Percentiles rank a stretch among this genome's conserved stretches.
These are phyloP conservation scores for Agrocybe praecox DNA, from an alignment of 768 basidiomycete species.

Conservation along the genomic window DNA sequence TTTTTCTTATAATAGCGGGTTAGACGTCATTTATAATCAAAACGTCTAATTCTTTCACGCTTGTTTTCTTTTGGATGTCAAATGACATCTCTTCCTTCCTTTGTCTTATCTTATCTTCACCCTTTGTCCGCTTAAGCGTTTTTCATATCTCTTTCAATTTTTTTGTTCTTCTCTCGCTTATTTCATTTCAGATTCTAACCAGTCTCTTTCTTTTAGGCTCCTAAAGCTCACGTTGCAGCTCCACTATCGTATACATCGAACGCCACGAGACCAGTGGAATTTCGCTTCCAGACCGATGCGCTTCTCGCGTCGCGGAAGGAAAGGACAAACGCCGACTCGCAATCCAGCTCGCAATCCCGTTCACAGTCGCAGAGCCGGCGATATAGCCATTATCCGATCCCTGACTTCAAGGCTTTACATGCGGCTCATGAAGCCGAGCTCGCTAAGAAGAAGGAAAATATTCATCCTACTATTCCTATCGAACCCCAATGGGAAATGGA, in stretches of 20 bases:
- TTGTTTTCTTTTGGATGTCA: no score
- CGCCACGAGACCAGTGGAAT: constrained; percentile 50
- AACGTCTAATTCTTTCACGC: no score
- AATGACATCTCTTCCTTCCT: no score
- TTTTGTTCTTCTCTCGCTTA: background rate
- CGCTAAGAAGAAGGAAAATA: constrained; percentile 46
- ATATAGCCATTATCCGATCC: constrained; percentile 32
- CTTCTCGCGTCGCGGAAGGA: constrained; percentile 49
- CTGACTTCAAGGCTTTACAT: constrained; percentile 59
- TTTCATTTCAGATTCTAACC: background rate
- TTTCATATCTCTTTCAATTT: no score
- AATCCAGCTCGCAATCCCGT: constrained; percentile 6
- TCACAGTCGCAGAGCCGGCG: constrained; percentile 18
- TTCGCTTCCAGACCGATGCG: constrained; percentile 54
- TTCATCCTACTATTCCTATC: constrained; percentile 49
- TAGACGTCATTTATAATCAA: background rate
- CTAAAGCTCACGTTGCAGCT: constrained; percentile 11
- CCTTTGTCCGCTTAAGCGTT: no score
- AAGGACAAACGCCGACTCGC: constrained; percentile 17
- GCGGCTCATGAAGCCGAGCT: constrained; percentile 47
- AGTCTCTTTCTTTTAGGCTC: constrained; percentile 9
- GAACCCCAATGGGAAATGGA: constrained; percentile 56
- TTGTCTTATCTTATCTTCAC: no score
- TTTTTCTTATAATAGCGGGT: background rate
- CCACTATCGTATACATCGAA: constrained; percentile 13